phyloP scores from a whole-genome alignment of 257 asterid genomes.

The Solanum chiquidenum region DNA sequence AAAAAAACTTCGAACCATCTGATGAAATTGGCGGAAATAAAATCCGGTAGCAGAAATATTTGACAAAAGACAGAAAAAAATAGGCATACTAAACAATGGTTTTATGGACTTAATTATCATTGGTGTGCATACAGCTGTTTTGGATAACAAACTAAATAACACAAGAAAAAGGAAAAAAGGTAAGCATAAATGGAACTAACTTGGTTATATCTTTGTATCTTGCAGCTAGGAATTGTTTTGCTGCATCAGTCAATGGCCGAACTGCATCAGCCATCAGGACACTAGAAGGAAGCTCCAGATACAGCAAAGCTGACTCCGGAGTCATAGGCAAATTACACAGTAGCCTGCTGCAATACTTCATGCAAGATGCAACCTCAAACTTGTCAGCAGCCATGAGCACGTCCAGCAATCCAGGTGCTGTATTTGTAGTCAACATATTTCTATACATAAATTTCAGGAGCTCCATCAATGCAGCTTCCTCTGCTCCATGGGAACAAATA shows the following conservation, averaged over 20 bases:
- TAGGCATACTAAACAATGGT: neutral
- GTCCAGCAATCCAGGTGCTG: conserved; percentile 12
- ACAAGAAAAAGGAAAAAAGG: neutral
- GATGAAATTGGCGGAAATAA: neutral
- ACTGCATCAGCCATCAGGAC: conserved; percentile 21
- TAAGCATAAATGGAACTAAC: neutral
- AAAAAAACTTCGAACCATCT: neutral
- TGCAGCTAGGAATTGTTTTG: conserved; percentile 15
- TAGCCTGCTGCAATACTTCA: conserved; percentile 12
- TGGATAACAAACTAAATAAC: neutral
- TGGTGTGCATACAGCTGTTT: neutral
- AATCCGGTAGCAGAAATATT: neutral
- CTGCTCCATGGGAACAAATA: conserved; percentile 6
- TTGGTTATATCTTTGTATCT: conserved; percentile 11
- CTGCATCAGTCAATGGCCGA: conserved; percentile 14
- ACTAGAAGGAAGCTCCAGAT: conserved; percentile 15
- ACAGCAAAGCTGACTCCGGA: conserved; percentile 14
- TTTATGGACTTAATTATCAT: neutral
- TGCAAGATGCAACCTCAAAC: conserved; percentile 19
- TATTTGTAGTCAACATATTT: conserved; percentile 6
- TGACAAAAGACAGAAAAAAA: neutral
- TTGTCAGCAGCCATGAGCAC: conserved; percentile 21
- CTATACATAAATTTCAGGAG: conserved; percentile 20
- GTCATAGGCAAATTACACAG: conserved; percentile 9
- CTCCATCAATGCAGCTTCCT: conserved; percentile 20